Conservation (phyloP, 1,284 basidiomycete genomes). For the Austroboletus rostrupii region DNA sequence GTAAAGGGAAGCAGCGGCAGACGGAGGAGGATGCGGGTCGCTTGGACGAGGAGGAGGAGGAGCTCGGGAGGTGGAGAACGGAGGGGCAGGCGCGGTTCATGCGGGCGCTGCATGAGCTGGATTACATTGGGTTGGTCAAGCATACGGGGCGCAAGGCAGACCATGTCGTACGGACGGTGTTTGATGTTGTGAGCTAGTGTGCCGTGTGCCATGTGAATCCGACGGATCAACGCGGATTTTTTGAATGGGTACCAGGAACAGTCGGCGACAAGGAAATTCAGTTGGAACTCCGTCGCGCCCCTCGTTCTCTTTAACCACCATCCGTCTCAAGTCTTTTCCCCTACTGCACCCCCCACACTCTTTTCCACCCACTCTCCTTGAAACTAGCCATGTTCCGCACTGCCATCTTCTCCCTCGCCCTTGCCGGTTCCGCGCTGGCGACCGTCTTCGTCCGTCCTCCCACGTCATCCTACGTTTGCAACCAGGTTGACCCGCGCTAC, state of each 20-base stretch:
- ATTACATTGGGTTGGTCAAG: constrained; percentile 73
- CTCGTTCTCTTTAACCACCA: background rate
- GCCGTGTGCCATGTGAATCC: background rate
- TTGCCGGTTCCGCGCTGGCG: constrained; percentile 53
- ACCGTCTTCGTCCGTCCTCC: constrained; percentile 51
- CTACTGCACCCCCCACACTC: constrained; percentile 22
- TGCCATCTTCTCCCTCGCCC: constrained; percentile 47
- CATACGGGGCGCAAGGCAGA: constrained; percentile 74
- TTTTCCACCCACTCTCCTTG: constrained; percentile 17
- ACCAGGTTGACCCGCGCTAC: constrained; percentile 3
- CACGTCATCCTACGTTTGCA: background rate
- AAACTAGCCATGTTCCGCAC: constrained; percentile 48
- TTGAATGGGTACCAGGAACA: no score
- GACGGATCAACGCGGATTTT: no score
- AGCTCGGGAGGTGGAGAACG: constrained; percentile 51
- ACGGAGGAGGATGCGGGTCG: constrained; percentile 13
- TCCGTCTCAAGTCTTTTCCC: background rate
- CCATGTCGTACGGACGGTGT: constrained; percentile 66
- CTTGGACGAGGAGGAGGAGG: constrained; percentile 34
- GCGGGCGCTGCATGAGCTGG: constrained; percentile 71
- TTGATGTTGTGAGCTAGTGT: constrained; percentile 47
- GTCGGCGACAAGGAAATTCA: background rate
- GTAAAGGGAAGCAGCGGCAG: constrained; percentile 26
- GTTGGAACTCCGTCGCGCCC: constrained; percentile 32
- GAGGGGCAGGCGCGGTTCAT: constrained; percentile 75